Conservation (phyloP, 192 early-diverging fungal genomes). For the Rhizophagus prolifer region DNA sequence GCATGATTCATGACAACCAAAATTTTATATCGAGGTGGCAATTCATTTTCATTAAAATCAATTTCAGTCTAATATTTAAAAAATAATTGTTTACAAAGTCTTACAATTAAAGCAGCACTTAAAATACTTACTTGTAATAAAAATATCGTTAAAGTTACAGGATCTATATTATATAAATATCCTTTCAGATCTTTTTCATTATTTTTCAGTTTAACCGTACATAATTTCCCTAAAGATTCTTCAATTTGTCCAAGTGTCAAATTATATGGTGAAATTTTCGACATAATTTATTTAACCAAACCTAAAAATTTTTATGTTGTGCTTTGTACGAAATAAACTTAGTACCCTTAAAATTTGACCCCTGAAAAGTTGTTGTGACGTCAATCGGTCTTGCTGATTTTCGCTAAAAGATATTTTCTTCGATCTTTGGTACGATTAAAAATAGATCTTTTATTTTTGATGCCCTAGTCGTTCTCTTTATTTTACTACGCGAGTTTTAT, state of each 20-base stretch:
- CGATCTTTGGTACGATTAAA: no score
- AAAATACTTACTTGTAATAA: slow-evolving; percentile 21
- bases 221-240: slow-evolving; percentile 20
- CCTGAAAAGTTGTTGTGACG: no score
- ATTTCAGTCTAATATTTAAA: not conserved
- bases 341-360: no score
- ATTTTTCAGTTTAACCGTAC: slow-evolving; percentile 29
- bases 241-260: slow-evolving; percentile 22
- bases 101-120: not conserved
- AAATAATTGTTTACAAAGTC: not conserved
- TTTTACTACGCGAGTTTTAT: no score
- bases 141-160: slow-evolving; percentile 34
- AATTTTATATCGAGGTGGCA: slow-evolving; percentile 25
- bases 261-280: not conserved
- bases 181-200: slow-evolving; percentile 28
- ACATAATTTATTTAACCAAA: not conserved
- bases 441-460: no score
- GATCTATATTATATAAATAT: slow-evolving; percentile 40
- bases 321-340: no score
- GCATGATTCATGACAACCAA: not conserved
- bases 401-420: no score
- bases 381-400: no score
- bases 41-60: not conserved
- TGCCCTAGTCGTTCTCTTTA: no score
- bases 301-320: no score